These are phyloP conservation scores for Raphanus sativus DNA, from an alignment of 345 rosid species.

Conservation along the genomic window DNA sequence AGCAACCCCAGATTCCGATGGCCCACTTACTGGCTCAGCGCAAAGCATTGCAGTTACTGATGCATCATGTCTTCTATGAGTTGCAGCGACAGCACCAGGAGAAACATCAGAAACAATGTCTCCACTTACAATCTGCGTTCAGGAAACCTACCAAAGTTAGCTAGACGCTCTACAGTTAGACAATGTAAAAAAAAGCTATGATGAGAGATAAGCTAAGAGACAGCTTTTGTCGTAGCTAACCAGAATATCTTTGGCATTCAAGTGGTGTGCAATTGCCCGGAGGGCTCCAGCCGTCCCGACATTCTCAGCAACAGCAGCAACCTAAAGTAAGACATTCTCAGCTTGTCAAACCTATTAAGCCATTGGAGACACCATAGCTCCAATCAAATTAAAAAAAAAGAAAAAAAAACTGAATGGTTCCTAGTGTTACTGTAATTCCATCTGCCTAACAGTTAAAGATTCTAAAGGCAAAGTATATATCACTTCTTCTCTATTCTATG, in stretches of 20 bases:
- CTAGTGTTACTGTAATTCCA: not conserved
- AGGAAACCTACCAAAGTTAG: constrained; percentile 16
- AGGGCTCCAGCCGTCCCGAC: constrained; percentile 94
- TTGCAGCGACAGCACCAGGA: constrained; percentile 87
- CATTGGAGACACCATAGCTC: not conserved
- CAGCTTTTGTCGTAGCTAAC: constrained; percentile 44
- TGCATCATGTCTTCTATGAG: constrained; percentile 93
- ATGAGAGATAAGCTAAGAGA: constrained; percentile 7
- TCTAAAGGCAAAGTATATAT: not conserved
- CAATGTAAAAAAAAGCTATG: constrained; percentile 11
- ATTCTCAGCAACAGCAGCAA: constrained; percentile 89
- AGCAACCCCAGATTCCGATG: constrained; percentile 68
- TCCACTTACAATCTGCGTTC: constrained; percentile 83
- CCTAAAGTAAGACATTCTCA: constrained; percentile 45
- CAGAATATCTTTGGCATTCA: constrained; percentile 90
- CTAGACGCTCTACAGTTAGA: constrained; percentile 4
- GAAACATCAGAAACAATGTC: constrained; percentile 98
- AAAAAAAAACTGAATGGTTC: not conserved
- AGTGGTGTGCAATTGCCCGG: constrained; percentile 80
- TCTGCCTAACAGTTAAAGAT: not conserved
- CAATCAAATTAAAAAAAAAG: not conserved
- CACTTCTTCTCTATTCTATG: not conserved
- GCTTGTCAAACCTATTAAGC: not conserved
- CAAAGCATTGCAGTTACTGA: constrained; percentile 88
- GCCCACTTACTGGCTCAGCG: constrained; percentile 75